Evolutionary conservation across 2,329 filamentous ascomycete genomes (phyloP).

Genomic region (Talaromyces sp.): DNA sequence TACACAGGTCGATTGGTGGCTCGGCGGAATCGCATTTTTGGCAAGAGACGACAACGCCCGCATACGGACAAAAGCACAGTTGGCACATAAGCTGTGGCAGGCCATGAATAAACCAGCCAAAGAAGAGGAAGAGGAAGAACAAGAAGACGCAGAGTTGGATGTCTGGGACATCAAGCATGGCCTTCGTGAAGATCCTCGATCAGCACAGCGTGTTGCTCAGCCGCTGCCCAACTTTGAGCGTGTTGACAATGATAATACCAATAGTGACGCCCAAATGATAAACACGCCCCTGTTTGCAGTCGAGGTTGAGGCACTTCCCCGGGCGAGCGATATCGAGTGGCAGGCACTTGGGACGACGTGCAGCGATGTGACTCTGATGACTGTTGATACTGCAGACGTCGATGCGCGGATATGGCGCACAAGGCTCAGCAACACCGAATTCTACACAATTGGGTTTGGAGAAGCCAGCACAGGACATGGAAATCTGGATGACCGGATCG

Average conservation of each 20-base stretch:
- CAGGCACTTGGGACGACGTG: slow-evolving; percentile 60
- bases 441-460: slow-evolving; percentile 29
- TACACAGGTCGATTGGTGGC: slow-evolving; percentile 70
- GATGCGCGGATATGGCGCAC: slow-evolving; percentile 17
- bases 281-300: slow-evolving; percentile 68
- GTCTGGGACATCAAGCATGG: slow-evolving; percentile 53
- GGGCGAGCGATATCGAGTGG: slow-evolving; percentile 77
- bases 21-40: slow-evolving; percentile 71
- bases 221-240: slow-evolving; percentile 24
- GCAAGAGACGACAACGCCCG: slow-evolving; percentile 32
- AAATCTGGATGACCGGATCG: slow-evolving; percentile 20
- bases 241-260: slow-evolving; percentile 13
- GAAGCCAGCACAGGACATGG: slow-evolving; percentile 7
- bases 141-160: slow-evolving; percentile 46
- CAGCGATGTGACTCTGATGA: slow-evolving; percentile 21
- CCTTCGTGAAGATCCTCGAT: slow-evolving; percentile 45
- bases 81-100: slow-evolving; percentile 45
- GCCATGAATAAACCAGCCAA: slow-evolving; percentile 25
- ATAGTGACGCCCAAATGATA: slow-evolving; percentile 20
- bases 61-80: slow-evolving; percentile 28
- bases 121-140: slow-evolving; percentile 35
- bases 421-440: slow-evolving; percentile 19
- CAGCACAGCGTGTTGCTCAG: slow-evolving; percentile 17
- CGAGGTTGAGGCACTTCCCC: slow-evolving; percentile 72
- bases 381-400: slow-evolving; percentile 10